Evolutionary conservation across 257 asterid genomes (phyloP), one percentile per base, ranked within the genome.

Genomic region (Solanum rostratum): DNA sequence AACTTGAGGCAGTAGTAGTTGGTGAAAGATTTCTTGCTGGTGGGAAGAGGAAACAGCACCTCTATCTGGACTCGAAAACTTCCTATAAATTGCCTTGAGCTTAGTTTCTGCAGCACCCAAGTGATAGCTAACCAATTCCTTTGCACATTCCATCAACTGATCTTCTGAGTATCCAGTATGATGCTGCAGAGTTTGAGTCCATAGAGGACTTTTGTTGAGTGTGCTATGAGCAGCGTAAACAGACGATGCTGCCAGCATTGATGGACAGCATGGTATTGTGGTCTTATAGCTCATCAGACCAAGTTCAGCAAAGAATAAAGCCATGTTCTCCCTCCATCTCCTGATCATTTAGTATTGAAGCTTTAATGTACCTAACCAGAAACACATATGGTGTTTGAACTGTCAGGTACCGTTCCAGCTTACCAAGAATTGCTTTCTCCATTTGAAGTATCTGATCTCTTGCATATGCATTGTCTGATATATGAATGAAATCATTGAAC

Each of bases 151-250:
- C 90, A 63, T 86, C 52, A 95, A 81, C 86, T 95, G 88, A 79
- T 93, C 92, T 68, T 93, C 95, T 0, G 84, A 30, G 84, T 91
- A 93, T 63, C 98, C 93, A 0, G 94, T 95, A 20, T 94, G 92
- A 88, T 92, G 97, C 90, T 89, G 91, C 86, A 95, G 87, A 14
- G 98, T 95, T 71, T 87, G 91, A 4, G 92, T 91, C 99, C 98
- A 95, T 1, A 43, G 12, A 5, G 97, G 94, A 20, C 60, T 81
- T 92, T 86, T 89, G 30, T 85, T 81, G 39, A 95, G 93, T 3
- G 97, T 92, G 90, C 93, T 89, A 22, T 97, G 95, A 7, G 98
- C 98, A 20, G 94, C 93, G 65, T 95, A 95, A 16, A 94, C 97
- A 0, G 98, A 92, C 15, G 97, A 84, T 39, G 99, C 98, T 22